Evolutionary conservation across 179 eudicot genomes (phyloP).

Genomic region (Amaranthus tricolor): DNA sequence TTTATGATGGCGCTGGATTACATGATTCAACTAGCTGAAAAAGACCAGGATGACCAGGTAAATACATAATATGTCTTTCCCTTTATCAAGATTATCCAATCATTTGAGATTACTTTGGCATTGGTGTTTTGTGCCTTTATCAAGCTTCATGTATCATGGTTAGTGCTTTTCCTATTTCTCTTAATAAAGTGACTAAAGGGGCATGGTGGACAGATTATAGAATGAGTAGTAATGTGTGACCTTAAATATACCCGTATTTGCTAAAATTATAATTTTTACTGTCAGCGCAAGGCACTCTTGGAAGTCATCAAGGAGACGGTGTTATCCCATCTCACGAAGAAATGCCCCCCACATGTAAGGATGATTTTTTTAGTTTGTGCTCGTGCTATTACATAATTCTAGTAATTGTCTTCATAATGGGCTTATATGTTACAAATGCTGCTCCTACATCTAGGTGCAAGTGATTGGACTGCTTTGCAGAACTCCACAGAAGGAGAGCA

Average conservation of each 20-base stretch:
- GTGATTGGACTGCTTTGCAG: slow-evolving; percentile 90
- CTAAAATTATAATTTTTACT: slow-evolving; percentile 19
- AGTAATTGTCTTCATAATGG: slow-evolving; percentile 2
- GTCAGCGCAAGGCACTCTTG: slow-evolving; percentile 81
- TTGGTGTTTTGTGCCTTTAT: too few species aligned
- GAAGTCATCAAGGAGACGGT: slow-evolving; percentile 95
- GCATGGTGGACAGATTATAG: not conserved
- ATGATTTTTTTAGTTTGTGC: slow-evolving; percentile 16
- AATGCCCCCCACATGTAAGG: slow-evolving; percentile 95
- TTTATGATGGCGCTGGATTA: slow-evolving; percentile 98
- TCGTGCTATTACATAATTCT: not conserved
- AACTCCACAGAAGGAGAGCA: slow-evolving; percentile 89
- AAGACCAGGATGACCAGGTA: slow-evolving; percentile 84
- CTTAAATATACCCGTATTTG: not conserved
- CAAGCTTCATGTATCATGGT: too few species aligned
- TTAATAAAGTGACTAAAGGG: not conserved
- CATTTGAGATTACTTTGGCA: too few species aligned
- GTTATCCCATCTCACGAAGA: slow-evolving; percentile 84
- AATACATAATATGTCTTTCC: not conserved
- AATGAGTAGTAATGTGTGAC: not conserved
- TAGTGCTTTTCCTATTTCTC: not conserved
- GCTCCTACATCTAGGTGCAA: slow-evolving; percentile 57
- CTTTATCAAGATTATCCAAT: not conserved
- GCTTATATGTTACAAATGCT: slow-evolving; percentile 4
- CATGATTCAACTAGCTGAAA: slow-evolving; percentile 86